Evolutionary conservation across 306 rosid genomes (phyloP).

Genomic region (apple (Malus domestica)): ASM211411v1 NC_041798.1:35831501-35832000

Average conservation of each 20-base stretch:
- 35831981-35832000: background rate
- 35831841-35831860: slow-evolving; percentile 82
- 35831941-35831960: background rate
- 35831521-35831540: background rate
- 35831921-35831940: background rate
- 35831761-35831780: slow-evolving; percentile 86
- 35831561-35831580: background rate
- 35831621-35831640: background rate
- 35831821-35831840: slow-evolving; percentile 59
- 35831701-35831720: background rate
- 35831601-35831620: background rate
- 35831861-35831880: slow-evolving; percentile 72
- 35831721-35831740: background rate
- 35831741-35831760: slow-evolving; percentile 41
- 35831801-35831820: slow-evolving; percentile 66
- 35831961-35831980: background rate
- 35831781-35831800: slow-evolving; percentile 73
- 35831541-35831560: background rate
- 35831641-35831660: background rate
- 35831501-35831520: background rate
- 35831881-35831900: slow-evolving; percentile 64
- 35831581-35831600: background rate
- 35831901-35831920: slow-evolving; percentile 18
- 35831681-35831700: background rate
- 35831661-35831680: background rate